Evolutionary conservation across 148 eudicot species (phyloP).

Genomic region (Nepenthes mirabilis): DNA sequence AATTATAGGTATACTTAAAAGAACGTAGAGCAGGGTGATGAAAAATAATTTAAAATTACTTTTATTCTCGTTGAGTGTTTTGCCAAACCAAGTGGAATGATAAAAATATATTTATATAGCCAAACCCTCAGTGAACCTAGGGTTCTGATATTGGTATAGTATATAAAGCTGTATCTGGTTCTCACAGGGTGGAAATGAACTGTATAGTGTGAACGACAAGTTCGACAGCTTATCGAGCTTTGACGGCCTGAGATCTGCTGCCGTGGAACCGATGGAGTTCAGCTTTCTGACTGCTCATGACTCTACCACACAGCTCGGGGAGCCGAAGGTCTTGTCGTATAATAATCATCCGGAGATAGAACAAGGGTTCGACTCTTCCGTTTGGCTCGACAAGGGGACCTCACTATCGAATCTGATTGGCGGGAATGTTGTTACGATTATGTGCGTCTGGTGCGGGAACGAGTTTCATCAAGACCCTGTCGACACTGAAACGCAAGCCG

Average conservation of each 20-base stretch:
- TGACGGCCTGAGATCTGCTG: slow-evolving; percentile 40
- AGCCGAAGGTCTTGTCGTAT: slow-evolving; percentile 41
- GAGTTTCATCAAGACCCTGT: slow-evolving; percentile 54
- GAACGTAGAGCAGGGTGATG: background rate
- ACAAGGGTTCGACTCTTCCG: slow-evolving; percentile 53
- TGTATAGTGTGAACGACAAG: slow-evolving; percentile 37
- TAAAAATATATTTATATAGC: too few species aligned
- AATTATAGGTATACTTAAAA: too few species aligned
- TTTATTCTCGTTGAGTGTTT: background rate
- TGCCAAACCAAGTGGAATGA: background rate
- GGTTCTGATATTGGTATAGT: background rate
- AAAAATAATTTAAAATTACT: too few species aligned
- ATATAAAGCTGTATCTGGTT: slow-evolving; percentile 1
- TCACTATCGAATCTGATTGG: slow-evolving; percentile 35
- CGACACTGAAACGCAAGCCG: slow-evolving; percentile 43
- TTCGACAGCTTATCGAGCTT: slow-evolving; percentile 31
- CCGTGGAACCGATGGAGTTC: slow-evolving; percentile 72
- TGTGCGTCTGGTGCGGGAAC: slow-evolving; percentile 83
- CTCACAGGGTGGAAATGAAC: slow-evolving; percentile 39
- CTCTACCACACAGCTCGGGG: slow-evolving; percentile 39
- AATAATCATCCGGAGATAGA: slow-evolving; percentile 26
- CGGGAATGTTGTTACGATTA: slow-evolving; percentile 27
- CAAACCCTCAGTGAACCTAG: too few species aligned
- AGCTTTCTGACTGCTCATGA: slow-evolving; percentile 63
- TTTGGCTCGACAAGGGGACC: slow-evolving; percentile 61